Conservation (phyloP, 163 green algal genomes). For the Botryococcus braunii region DNA sequence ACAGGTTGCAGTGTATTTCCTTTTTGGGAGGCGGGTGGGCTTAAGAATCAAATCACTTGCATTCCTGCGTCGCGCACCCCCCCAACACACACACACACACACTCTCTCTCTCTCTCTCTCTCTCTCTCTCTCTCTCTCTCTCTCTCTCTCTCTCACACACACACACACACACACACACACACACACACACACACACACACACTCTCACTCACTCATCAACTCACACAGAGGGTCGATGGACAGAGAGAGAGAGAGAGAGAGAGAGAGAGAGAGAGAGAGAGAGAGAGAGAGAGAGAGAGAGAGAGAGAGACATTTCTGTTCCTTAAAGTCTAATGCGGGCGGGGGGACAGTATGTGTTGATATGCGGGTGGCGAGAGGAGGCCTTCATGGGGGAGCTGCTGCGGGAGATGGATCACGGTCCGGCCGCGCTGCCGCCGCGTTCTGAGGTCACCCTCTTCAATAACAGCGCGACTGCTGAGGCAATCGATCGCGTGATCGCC, state of each 20-base stretch:
- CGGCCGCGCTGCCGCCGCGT: slow-evolving; percentile 26
- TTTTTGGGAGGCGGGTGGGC: too few species aligned
- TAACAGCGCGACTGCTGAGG: slow-evolving; percentile 5
- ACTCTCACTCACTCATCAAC: too few species aligned
- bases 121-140: too few species aligned
- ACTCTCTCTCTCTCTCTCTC: too few species aligned
- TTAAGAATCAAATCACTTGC: too few species aligned
- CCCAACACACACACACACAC: too few species aligned
- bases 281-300: neutral
- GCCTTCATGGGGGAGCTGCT: slow-evolving; percentile 34
- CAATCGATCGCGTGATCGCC: slow-evolving; percentile 8
- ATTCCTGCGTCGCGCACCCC: too few species aligned
- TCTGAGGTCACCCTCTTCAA: slow-evolving; percentile 32
- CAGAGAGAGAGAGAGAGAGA: neutral
- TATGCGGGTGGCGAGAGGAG: slow-evolving; percentile 32
- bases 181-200: too few species aligned
- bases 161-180: too few species aligned
- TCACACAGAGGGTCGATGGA: neutral
- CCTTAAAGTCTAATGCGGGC: neutral
- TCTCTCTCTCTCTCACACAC: too few species aligned
- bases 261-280: neutral
- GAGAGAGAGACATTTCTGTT: neutral
- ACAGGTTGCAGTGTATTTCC: too few species aligned
- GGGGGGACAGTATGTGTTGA: slow-evolving; percentile 21
- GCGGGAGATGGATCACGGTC: slow-evolving; percentile 34